These are phyloP conservation scores for Chlorella vulgaris DNA, from an alignment of 139 green algal species.

Conservation along the genomic window DNA sequence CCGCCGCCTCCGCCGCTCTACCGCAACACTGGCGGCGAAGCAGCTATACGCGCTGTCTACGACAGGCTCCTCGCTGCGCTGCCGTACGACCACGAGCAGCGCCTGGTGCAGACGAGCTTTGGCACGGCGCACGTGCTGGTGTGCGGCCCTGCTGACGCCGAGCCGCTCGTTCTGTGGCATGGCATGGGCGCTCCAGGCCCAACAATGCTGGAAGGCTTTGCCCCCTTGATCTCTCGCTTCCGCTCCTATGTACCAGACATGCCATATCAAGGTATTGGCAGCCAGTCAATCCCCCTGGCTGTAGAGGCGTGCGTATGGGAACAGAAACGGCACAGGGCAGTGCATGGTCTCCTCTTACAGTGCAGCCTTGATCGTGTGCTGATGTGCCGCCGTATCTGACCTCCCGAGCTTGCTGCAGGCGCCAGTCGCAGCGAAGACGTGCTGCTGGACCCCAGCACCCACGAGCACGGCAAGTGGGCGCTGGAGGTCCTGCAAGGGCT, in stretches of 20 bases:
- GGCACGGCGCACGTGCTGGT: not conserved
- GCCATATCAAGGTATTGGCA: not conserved
- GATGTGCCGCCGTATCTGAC: not conserved
- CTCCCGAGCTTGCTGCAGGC: conserved; percentile 5
- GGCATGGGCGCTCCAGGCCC: not conserved
- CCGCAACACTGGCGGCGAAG: not conserved
- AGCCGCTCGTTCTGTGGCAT: not conserved
- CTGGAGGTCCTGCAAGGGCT: conserved; percentile 20
- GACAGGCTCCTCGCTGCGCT: not conserved
- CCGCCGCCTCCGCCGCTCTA: not conserved
- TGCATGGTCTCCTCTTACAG: too few relatives aligned
- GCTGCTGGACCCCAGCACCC: not conserved
- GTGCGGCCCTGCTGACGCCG: not conserved
- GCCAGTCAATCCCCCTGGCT: not conserved
- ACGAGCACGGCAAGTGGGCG: conserved; percentile 8
- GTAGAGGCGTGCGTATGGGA: not conserved
- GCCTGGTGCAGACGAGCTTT: not conserved
- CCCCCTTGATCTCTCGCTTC: not conserved
- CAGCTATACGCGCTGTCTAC: not conserved
- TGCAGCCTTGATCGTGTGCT: not conserved
- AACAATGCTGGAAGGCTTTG: not conserved
- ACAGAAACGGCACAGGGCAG: too few relatives aligned
- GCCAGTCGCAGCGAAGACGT: conserved; percentile 15
- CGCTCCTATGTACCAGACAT: not conserved
- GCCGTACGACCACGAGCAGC: not conserved